Evolutionary conservation across 768 basidiomycete species (phyloP).

Genomic region (Boletus rufocinnamomeus): DNA sequence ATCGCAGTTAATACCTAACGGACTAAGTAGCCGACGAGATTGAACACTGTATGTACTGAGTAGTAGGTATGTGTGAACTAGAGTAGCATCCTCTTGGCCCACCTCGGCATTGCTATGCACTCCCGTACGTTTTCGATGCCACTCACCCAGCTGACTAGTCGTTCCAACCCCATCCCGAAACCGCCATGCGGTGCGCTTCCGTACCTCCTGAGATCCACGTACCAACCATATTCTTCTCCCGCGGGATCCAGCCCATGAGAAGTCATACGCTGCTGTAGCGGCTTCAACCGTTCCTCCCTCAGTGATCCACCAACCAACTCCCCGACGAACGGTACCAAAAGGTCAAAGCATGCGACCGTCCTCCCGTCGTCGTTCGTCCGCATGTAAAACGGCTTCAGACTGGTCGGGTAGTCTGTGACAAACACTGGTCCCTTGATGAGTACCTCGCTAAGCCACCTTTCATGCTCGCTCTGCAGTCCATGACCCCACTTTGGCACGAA

Average conservation of each 20-base stretch:
- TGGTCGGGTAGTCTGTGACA: conserved; percentile 84
- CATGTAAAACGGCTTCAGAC: conserved; percentile 97
- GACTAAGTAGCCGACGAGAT: neutral
- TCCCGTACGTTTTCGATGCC: conserved; percentile 92
- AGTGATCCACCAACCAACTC: conserved; percentile 93
- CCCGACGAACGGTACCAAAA: conserved; percentile 84
- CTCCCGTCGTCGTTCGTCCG: conserved; percentile 55
- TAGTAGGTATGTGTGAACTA: conserved; percentile 28
- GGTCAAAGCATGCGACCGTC: conserved; percentile 94
- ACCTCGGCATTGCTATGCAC: conserved; percentile 88
- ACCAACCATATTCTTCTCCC: conserved; percentile 59
- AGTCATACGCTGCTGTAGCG: conserved; percentile 54
- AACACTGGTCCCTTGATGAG: conserved; percentile 79
- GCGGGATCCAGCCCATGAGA: conserved; percentile 45
- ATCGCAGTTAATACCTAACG: neutral
- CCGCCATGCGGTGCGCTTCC: conserved; percentile 94
- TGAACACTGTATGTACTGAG: neutral
- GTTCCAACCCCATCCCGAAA: conserved; percentile 95
- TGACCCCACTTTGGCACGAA: conserved; percentile 68
- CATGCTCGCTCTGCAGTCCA: conserved; percentile 85
- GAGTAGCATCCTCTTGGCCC: conserved; percentile 77
- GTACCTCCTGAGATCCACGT: conserved; percentile 78
- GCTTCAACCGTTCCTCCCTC: conserved; percentile 69
- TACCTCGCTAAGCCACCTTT: conserved; percentile 81
- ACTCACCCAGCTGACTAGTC: conserved; percentile 83